Percentiles rank a stretch among this genome's conserved stretches.
These are phyloP conservation scores for Yamadazyma epiphylla DNA, from an alignment of 1,139 yeast genomes.

Conservation along the genomic window DNA sequence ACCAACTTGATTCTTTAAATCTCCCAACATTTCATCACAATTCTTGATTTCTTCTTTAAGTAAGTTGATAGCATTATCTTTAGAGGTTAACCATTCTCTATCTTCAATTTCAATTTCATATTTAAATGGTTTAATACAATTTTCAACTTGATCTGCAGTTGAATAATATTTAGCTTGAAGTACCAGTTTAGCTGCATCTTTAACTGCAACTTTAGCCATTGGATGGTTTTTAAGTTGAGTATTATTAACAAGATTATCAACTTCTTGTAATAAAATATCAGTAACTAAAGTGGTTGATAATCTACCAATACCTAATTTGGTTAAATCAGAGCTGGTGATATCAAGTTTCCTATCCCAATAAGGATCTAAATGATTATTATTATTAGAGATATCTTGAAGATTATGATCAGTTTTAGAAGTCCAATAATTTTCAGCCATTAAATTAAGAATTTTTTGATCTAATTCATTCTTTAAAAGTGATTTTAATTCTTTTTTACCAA, in stretches of 20 bases:
- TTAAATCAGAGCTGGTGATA: constrained; percentile 73
- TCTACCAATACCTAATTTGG: constrained; percentile 92
- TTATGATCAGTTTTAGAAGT: constrained; percentile 34
- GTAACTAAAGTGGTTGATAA: constrained; percentile 80
- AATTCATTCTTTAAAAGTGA: constrained; percentile 76
- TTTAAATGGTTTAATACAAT: constrained; percentile 95
- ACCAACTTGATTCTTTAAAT: constrained; percentile 73
- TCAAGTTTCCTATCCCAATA: constrained; percentile 91
- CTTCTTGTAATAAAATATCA: constrained; percentile 72
- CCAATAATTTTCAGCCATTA: constrained; percentile 92
- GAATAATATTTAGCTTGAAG: constrained; percentile 76
- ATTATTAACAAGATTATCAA: constrained; percentile 65
- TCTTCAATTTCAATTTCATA: constrained; percentile 96
- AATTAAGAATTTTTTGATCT: constrained; percentile 83
- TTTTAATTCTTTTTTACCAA: constrained; percentile 79
- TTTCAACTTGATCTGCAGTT: constrained; percentile 97
- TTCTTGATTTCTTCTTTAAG: constrained; percentile 83
- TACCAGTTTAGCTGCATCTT: constrained; percentile 81
- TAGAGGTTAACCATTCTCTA: constrained; percentile 83
- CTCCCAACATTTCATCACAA: constrained; percentile 62
- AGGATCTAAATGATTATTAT: constrained; percentile 57
- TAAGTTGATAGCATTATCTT: constrained; percentile 70
- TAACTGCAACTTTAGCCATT: constrained; percentile 73
- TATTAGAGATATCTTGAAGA: constrained; percentile 41
- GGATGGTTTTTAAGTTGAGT: constrained; percentile 85